Percentiles rank a stretch among this genome's conserved stretches.
Conservation (phyloP, 2,329 filamentous ascomycete species). For the Cytospora schulzeri region DNA sequence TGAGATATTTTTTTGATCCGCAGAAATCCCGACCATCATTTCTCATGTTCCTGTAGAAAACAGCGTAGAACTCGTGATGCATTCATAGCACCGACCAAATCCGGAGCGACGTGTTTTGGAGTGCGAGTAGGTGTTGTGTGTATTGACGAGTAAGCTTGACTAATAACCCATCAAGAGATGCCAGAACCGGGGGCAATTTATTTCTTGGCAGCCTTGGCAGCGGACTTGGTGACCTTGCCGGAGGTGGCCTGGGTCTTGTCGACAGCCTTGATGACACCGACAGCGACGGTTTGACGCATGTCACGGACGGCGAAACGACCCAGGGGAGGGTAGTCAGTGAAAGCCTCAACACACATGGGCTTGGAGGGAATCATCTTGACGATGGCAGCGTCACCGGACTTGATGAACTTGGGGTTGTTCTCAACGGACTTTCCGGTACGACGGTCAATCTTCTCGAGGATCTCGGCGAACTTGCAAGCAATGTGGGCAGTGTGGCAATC, state of each 20-base stretch:
- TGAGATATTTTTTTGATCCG: constrained; percentile 37
- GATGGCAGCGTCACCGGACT: constrained; percentile 99
- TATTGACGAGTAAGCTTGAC: constrained; percentile 25
- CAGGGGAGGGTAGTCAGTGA: constrained; percentile 99
- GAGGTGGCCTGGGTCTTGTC: constrained; percentile 60
- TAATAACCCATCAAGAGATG: constrained; percentile 22
- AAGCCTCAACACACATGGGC: constrained; percentile 99
- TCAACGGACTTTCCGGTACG: constrained; percentile 99
- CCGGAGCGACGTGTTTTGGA: constrained; percentile 31
- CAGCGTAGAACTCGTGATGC: constrained; percentile 34
- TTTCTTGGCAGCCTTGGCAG: constrained; percentile 76
- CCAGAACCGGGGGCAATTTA: constrained; percentile 48
- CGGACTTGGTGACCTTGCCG: constrained; percentile 73
- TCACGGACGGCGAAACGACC: constrained; percentile 99
- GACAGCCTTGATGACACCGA: constrained; percentile 92
- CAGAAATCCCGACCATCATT: constrained; percentile 37
- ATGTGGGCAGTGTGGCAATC: constrained; percentile 99
- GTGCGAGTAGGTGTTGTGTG: constrained; percentile 13
- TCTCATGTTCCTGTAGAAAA: constrained; percentile 37
- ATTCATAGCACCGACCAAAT: constrained; percentile 30
- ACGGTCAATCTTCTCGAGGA: constrained; percentile 99
- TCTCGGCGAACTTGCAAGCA: constrained; percentile 99
- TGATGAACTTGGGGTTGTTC: constrained; percentile 96
- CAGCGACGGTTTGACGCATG: constrained; percentile 88
- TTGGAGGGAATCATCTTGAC: constrained; percentile 99